These are phyloP conservation scores for Metschnikowia amazonensis DNA, from an alignment of 805 yeast species.

Conservation along the genomic window DNA sequence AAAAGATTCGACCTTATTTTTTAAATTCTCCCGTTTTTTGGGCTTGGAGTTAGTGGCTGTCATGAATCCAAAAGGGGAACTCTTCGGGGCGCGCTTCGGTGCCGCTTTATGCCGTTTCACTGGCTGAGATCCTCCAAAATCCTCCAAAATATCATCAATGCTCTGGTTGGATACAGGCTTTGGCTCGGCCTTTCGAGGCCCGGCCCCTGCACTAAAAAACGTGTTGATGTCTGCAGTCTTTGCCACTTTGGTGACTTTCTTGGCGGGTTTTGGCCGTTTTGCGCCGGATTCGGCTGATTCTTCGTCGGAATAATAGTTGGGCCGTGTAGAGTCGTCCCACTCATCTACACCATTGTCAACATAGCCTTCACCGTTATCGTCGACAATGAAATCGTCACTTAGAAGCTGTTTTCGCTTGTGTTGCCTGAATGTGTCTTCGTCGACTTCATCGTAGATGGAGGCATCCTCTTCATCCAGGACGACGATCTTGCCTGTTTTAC, in stretches of 20 bases:
- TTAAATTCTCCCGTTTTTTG: background rate
- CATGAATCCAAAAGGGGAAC: slow-evolving; percentile 25
- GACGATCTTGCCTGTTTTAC: slow-evolving; percentile 52
- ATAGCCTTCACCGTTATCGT: slow-evolving; percentile 90
- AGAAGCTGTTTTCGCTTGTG: slow-evolving; percentile 76
- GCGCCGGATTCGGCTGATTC: slow-evolving; percentile 35
- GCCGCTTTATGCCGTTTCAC: slow-evolving; percentile 11
- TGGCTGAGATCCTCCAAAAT: slow-evolving; percentile 14
- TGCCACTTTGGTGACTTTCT: slow-evolving; percentile 37
- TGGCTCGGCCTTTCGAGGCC: slow-evolving; percentile 5
- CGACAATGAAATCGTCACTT: slow-evolving; percentile 91
- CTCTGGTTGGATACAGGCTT: slow-evolving; percentile 22
- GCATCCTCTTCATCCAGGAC: slow-evolving; percentile 45
- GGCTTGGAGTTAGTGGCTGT: slow-evolving; percentile 21
- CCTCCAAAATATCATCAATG: slow-evolving; percentile 20
- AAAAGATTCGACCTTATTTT: background rate
- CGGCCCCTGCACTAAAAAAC: slow-evolving; percentile 40
- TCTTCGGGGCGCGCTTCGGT: slow-evolving; percentile 35
- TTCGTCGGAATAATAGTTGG: slow-evolving; percentile 55
- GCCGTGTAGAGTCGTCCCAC: slow-evolving; percentile 60
- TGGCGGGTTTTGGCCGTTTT: slow-evolving; percentile 24
- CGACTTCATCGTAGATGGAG: slow-evolving; percentile 82
- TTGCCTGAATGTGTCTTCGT: slow-evolving; percentile 71
- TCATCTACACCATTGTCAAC: slow-evolving; percentile 92
- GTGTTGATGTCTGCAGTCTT: slow-evolving; percentile 48